These are phyloP conservation scores for Cylindrotheca fusiformis DNA, from an alignment of 108 stramenopile species.

Conservation along the genomic window DNA sequence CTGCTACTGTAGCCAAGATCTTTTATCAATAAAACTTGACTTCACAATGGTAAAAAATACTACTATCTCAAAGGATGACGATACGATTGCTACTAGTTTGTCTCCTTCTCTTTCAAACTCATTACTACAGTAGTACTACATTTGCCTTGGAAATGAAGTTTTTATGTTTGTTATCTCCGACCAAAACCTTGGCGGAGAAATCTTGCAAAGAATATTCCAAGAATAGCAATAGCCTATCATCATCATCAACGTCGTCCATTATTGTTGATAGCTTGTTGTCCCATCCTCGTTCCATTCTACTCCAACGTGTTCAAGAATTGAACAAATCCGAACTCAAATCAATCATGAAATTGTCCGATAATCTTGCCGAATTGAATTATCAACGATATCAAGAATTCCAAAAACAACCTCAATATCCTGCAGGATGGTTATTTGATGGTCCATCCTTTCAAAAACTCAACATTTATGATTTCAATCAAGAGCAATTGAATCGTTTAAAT, in stretches of 20 bases:
- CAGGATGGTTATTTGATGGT: conserved; percentile 9
- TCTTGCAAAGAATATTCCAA: neutral
- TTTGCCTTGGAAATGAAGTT: neutral
- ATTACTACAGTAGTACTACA: too few species aligned
- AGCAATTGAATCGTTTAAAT: neutral
- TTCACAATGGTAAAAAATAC: too few species aligned
- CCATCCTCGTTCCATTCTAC: neutral
- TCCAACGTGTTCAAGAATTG: neutral
- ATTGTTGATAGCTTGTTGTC: neutral
- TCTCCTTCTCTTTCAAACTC: too few species aligned
- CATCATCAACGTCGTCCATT: neutral
- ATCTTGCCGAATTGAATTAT: neutral
- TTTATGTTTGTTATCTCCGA: neutral
- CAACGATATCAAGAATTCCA: neutral
- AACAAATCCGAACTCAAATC: neutral
- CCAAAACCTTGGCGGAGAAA: neutral
- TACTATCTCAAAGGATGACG: too few species aligned
- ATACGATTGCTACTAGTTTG: too few species aligned
- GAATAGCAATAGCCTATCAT: too few species aligned
- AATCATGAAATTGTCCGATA: neutral
- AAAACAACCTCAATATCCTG: neutral
- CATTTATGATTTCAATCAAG: neutral
- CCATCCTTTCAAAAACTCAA: neutral
- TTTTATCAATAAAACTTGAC: too few species aligned
- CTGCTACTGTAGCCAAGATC: too few species aligned